A percentile compares a stretch with the other conserved stretches of the same genome.
These are phyloP conservation scores for Boehmeria nivea DNA, from an alignment of 306 rosid genomes.

Conservation along the genomic window DNA sequence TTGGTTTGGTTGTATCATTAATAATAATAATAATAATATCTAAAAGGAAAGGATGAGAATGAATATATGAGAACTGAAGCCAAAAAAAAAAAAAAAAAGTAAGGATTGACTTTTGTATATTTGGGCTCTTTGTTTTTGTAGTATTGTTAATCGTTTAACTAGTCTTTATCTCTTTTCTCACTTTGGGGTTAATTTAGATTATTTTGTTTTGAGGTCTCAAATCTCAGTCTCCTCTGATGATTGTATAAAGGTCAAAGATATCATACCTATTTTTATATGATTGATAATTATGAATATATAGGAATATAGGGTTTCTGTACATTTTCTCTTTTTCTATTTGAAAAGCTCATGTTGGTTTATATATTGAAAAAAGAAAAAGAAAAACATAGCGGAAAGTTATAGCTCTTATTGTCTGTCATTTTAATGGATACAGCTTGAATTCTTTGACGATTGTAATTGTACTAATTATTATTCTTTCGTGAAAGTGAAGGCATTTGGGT, in stretches of 20 bases:
- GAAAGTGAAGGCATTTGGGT: constrained; percentile 21
- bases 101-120: neutral
- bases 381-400: neutral
- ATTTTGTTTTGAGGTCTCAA: no score
- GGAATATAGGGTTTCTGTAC: no score
- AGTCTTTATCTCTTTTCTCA: neutral
- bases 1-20: no score
- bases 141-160: neutral
- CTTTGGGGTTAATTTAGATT: neutral
- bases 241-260: no score
- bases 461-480: constrained; percentile 18
- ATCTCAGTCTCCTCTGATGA: no score
- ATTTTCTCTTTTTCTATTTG: neutral
- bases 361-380: no score
- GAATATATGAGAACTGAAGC: neutral
- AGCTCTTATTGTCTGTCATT: neutral
- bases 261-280: no score
- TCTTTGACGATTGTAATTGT: constrained; percentile 8
- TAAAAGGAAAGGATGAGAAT: constrained; percentile 1
- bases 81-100: neutral
- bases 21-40: neutral
- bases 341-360: neutral
- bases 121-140: neutral
- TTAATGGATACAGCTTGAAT: constrained; percentile 21
- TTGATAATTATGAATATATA: no score